Evolutionary conservation across 768 basidiomycete genomes (phyloP).

Genomic region (Zangia roseola): DNA sequence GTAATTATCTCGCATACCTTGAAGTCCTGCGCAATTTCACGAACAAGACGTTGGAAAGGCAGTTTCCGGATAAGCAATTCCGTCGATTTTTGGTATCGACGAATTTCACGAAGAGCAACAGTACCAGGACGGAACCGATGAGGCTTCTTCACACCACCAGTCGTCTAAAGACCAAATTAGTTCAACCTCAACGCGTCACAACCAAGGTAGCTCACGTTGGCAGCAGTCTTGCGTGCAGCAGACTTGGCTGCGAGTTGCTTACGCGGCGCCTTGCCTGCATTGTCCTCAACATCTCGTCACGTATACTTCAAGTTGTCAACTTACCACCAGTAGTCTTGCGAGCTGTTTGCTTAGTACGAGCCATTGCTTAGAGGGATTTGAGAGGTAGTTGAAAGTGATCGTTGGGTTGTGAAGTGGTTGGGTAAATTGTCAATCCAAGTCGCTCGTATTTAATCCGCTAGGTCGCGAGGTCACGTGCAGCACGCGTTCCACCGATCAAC

Average conservation of each 20-base stretch:
- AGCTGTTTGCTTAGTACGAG: conserved; percentile 75
- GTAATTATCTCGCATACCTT: conserved; percentile 53
- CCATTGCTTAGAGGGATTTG: conserved; percentile 58
- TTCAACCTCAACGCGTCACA: neutral
- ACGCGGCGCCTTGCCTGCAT: conserved; percentile 58
- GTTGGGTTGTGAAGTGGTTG: too few species aligned
- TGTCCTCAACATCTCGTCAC: neutral
- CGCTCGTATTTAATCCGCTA: conserved; percentile 20
- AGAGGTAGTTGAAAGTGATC: neutral
- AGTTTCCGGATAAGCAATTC: conserved; percentile 84
- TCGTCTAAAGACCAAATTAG: conserved; percentile 36
- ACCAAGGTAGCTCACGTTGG: conserved; percentile 36
- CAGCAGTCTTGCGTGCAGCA: conserved; percentile 48
- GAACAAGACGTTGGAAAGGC: conserved; percentile 86
- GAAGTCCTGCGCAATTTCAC: conserved; percentile 88
- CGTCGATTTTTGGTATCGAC: conserved; percentile 84
- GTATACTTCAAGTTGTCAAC: conserved; percentile 5
- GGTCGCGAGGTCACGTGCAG: conserved; percentile 32
- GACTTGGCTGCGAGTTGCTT: conserved; percentile 67
- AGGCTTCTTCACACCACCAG: conserved; percentile 92
- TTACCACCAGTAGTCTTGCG: conserved; percentile 75
- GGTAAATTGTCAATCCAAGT: too few species aligned
- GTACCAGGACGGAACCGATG: conserved; percentile 83
- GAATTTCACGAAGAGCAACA: conserved; percentile 84
- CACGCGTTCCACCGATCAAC: conserved; percentile 23